phyloP scores from a whole-genome alignment of 2,329 filamentous ascomycete species.

The Colletotrichum sp. region DNA sequence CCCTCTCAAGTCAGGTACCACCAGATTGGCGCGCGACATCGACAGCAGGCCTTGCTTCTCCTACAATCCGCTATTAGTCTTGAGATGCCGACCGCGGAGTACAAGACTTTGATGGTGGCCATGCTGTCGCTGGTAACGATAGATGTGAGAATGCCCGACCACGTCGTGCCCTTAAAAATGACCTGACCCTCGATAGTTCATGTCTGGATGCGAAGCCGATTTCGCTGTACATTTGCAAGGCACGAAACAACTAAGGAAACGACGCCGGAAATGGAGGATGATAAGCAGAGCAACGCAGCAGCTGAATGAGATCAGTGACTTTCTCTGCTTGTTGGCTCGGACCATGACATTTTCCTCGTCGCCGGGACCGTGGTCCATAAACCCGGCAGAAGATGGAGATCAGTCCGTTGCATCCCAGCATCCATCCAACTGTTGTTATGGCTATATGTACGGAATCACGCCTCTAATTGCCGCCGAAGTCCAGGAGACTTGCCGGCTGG shows the following conservation, averaged over 20 bases:
- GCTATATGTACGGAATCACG: neutral
- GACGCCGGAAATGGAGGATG: neutral
- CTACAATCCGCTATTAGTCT: neutral
- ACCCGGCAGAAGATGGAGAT: neutral
- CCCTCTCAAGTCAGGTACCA: neutral
- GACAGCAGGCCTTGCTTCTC: neutral
- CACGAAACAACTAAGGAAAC: neutral
- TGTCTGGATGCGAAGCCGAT: neutral
- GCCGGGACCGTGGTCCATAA: neutral
- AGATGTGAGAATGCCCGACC: neutral
- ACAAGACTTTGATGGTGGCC: neutral
- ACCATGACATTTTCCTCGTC: neutral
- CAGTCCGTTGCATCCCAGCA: neutral
- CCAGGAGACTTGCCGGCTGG: neutral
- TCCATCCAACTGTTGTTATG: neutral
- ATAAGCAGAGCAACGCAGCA: neutral
- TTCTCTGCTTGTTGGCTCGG: neutral
- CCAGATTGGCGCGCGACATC: neutral
- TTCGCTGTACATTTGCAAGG: neutral
- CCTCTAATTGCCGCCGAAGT: neutral
- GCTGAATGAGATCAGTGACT: slow-evolving; percentile 2
- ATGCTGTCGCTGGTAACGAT: neutral
- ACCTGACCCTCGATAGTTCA: neutral
- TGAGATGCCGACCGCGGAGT: neutral
- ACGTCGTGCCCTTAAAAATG: neutral